Percentiles rank a stretch among this genome's conserved stretches.
Evolutionary conservation across 192 early-diverging fungal species (phyloP).

Genomic region (Entrophospora sp.): DNA sequence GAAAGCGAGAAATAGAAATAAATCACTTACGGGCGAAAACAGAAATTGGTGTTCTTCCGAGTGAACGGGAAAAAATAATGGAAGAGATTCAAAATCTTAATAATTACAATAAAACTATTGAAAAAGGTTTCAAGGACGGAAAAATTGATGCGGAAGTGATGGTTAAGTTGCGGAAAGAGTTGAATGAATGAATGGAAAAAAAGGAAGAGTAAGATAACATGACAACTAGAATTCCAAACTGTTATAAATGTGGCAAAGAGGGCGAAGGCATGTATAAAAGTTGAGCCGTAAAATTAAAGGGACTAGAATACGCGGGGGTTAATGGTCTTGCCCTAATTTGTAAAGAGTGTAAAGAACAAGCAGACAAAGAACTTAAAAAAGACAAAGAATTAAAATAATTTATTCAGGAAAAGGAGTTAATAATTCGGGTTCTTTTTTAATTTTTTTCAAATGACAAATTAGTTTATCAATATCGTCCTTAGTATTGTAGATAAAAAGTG

Average conservation of each 20-base stretch:
- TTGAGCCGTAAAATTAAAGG: too few relatives aligned
- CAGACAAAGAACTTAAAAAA: too few relatives aligned
- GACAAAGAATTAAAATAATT: too few relatives aligned
- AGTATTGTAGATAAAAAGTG: conserved; percentile 6
- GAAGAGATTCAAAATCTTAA: neutral
- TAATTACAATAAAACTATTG: neutral
- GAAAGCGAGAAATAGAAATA: neutral
- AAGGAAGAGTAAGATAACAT: neutral
- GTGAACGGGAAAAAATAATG: neutral
- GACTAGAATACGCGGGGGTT: too few relatives aligned
- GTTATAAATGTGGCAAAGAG: too few relatives aligned
- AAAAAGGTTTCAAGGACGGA: conserved; percentile 3
- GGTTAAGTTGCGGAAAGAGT: neutral
- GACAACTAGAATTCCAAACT: too few relatives aligned
- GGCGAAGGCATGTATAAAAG: too few relatives aligned
- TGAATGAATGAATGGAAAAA: neutral
- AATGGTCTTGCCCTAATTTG: too few relatives aligned
- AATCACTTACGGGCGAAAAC: neutral
- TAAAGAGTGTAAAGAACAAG: too few relatives aligned
- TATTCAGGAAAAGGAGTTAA: too few relatives aligned
- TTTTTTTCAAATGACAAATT: conserved; percentile 1
- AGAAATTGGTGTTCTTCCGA: neutral
- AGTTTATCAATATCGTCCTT: conserved; percentile 2
- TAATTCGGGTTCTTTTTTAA: too few relatives aligned
- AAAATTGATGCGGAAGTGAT: conserved; percentile 1